Evolutionary conservation across 768 basidiomycete species (phyloP).

Genomic region (Mycena polygramma): DNA sequence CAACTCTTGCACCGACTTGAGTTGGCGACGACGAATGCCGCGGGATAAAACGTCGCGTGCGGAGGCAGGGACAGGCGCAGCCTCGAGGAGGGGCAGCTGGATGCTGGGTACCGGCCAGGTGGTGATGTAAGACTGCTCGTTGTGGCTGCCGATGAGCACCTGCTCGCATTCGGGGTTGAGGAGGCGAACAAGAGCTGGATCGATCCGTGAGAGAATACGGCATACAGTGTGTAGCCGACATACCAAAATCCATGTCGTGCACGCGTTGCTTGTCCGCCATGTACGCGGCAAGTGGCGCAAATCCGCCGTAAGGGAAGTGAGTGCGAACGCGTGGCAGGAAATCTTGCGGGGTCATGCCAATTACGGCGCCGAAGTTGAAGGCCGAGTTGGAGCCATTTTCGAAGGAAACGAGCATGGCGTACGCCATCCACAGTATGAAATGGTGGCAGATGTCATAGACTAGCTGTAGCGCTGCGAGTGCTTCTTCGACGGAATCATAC

Average conservation of each 20-base stretch:
- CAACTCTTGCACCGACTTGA: background rate
- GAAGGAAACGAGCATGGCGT: too few species aligned
- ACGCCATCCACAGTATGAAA: too few species aligned
- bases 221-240: background rate
- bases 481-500: too few species aligned
- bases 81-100: too few species aligned
- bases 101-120: background rate
- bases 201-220: background rate
- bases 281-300: background rate
- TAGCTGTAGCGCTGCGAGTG: too few species aligned
- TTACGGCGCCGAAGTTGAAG: too few species aligned
- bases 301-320: background rate
- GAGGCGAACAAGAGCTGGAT: background rate
- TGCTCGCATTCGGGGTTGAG: conserved; percentile 1
- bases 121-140: background rate
- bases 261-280: background rate
- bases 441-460: too few species aligned
- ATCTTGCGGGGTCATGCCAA: too few species aligned
- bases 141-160: background rate
- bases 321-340: too few species aligned
- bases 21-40: background rate
- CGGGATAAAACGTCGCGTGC: background rate
- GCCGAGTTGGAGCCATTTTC: too few species aligned
- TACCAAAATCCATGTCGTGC: background rate
- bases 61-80: background rate